Conservation (phyloP, 495 filamentous ascomycete genomes). For the Physcia stellaris region DNA sequence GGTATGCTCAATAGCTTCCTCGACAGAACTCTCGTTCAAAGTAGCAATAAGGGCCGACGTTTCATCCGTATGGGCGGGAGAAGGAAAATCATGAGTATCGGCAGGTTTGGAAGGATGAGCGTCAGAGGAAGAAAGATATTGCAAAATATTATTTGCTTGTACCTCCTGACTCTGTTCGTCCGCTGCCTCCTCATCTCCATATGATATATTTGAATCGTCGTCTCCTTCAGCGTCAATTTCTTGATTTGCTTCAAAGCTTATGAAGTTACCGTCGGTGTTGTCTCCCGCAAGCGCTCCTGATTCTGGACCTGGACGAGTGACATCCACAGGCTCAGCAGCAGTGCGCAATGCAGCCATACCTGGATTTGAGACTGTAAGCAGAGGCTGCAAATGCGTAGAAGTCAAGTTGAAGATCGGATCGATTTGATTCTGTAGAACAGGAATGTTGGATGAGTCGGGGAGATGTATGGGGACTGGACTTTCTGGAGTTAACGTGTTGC, state of each 20-base stretch:
- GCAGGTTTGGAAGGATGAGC: constrained; percentile 17
- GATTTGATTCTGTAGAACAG: constrained; percentile 59
- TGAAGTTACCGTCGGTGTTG: neutral
- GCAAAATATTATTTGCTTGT: constrained; percentile 5
- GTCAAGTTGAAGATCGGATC: constrained; percentile 60
- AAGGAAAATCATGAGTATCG: constrained; percentile 12
- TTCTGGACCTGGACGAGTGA: neutral
- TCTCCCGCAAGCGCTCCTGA: neutral
- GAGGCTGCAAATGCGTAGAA: constrained; percentile 31
- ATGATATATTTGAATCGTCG: constrained; percentile 35
- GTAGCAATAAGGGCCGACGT: constrained; percentile 3
- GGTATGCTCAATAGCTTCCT: constrained; percentile 3
- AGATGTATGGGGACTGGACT: constrained; percentile 59
- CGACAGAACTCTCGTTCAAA: constrained; percentile 3
- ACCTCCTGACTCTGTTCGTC: constrained; percentile 11
- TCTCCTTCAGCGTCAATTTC: constrained; percentile 10
- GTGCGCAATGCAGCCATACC: neutral
- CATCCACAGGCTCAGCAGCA: neutral
- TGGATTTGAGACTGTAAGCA: constrained; percentile 2
- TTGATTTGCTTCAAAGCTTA: too few species aligned
- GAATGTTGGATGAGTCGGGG: constrained; percentile 55
- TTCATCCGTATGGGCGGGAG: neutral
- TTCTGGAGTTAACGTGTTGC: constrained; percentile 56
- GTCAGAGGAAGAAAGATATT: constrained; percentile 7
- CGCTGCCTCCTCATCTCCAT: constrained; percentile 27